These are phyloP conservation scores for Capsicum chinense DNA, from an alignment of 257 asterid species.

Conservation along the genomic window DNA sequence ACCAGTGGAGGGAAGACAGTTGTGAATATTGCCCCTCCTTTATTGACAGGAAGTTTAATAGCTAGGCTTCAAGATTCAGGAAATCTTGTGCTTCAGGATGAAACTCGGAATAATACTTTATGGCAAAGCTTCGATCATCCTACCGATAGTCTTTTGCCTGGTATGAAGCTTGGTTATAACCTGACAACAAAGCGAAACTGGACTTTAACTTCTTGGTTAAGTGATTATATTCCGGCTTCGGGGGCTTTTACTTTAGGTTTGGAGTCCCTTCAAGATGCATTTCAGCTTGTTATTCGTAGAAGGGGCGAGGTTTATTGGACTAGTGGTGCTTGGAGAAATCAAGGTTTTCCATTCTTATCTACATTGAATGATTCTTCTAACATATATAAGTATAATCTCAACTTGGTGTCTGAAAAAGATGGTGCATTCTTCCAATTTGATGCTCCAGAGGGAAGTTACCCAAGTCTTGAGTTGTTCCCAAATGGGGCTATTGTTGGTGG, in stretches of 20 bases:
- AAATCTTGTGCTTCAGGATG: conserved; percentile 16
- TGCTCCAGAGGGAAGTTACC: conserved; percentile 14
- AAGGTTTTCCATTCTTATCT: neutral
- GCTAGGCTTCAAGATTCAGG: conserved; percentile 21
- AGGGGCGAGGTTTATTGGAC: neutral
- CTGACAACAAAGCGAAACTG: conserved; percentile 44
- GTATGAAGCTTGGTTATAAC: conserved; percentile 57
- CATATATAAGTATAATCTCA: neutral
- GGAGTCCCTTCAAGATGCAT: conserved; percentile 22
- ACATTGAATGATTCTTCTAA: neutral
- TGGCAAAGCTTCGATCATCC: conserved; percentile 63
- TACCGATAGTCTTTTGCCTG: conserved; percentile 56
- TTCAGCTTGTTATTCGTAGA: conserved; percentile 16
- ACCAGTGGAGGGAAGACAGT: conserved; percentile 16
- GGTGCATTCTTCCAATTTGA: neutral
- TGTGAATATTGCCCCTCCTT: conserved; percentile 13
- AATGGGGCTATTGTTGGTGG: neutral
- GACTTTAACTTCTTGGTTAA: conserved; percentile 59
- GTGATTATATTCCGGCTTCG: conserved; percentile 29
- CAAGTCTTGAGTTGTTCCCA: neutral
- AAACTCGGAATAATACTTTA: neutral
- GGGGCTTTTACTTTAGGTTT: conserved; percentile 18
- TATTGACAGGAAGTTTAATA: conserved; percentile 10
- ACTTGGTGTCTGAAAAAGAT: conserved; percentile 25
- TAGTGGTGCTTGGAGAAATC: neutral